These are phyloP conservation scores for Phytophthora multivora DNA, from an alignment of 352 stramenopile species.

Conservation along the genomic window DNA sequence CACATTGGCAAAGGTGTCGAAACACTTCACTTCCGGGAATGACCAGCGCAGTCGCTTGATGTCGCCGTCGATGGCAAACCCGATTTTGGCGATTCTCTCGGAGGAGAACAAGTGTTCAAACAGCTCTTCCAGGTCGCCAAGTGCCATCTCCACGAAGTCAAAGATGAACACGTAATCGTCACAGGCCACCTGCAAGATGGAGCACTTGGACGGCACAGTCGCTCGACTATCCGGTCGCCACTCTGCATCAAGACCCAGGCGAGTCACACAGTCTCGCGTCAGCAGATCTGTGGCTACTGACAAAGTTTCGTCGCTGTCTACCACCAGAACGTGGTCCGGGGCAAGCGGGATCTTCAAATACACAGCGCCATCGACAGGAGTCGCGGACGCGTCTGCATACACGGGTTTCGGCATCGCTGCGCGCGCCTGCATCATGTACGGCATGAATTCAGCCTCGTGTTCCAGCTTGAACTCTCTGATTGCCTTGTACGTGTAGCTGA, in stretches of 20 bases:
- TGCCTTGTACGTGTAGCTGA: slow-evolving; percentile 46
- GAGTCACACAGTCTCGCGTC: slow-evolving; percentile 40
- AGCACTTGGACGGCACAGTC: slow-evolving; percentile 60
- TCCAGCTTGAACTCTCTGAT: slow-evolving; percentile 71
- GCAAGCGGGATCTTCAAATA: slow-evolving; percentile 61
- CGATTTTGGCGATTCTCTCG: slow-evolving; percentile 56
- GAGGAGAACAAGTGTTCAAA: slow-evolving; percentile 68
- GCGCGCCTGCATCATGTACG: slow-evolving; percentile 49
- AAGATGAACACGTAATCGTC: slow-evolving; percentile 73
- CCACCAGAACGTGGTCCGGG: slow-evolving; percentile 50
- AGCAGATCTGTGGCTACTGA: slow-evolving; percentile 53
- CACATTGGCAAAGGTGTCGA: slow-evolving; percentile 68
- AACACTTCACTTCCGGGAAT: slow-evolving; percentile 69
- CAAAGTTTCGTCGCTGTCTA: slow-evolving; percentile 63
- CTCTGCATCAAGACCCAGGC: slow-evolving; percentile 69
- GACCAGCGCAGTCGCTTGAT: slow-evolving; percentile 73
- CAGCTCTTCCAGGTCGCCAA: slow-evolving; percentile 70
- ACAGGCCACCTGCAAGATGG: slow-evolving; percentile 71
- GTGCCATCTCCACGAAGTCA: slow-evolving; percentile 55
- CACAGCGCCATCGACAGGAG: slow-evolving; percentile 28
- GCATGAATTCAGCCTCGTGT: slow-evolving; percentile 72
- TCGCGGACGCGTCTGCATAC: slow-evolving; percentile 33
- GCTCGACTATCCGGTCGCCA: slow-evolving; percentile 63
- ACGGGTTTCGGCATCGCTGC: slow-evolving; percentile 32
- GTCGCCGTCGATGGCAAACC: slow-evolving; percentile 68